Base-by-base conservation (phyloP, 2,329 filamentous ascomycete species). In the Calonectria crousiana region DNA sequence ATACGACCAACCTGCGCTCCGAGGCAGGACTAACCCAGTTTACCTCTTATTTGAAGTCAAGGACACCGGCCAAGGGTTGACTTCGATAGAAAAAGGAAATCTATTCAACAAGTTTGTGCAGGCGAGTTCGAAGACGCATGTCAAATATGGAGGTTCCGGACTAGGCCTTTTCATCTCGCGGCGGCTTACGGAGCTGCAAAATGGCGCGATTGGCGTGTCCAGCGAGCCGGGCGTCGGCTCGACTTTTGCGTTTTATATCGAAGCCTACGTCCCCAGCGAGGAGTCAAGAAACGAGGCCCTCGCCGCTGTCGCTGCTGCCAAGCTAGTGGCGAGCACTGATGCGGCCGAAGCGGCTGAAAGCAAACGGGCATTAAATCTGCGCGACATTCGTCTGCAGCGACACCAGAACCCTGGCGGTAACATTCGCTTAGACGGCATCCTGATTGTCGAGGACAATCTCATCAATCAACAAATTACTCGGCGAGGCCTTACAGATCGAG, bases 101-200 rank as follows among this genome's bases (percentile, higher is more conserved):
- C 88, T 97, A 0, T 97, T 96, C 83, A 91, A 95, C 78, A 90
- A 94, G 28, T 97, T 97, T 82, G 92, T 93, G 9, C 95, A 96
- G 84, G 93, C 94, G 0, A 95, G 91, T 28, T 93, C 93, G 2
- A 91, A 91, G 65, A 95, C 94, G 0, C 94, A 95, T 77, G 92
- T 95, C 20, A 92, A 95, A 78, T 95, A 96, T 77, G 95, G 94
- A 28, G 95, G 95, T 0, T 94, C 92, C 0, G 95, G 95, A 0
- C 88, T 97, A 1, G 95, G 95, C 0, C 87, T 96, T 0, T 96
- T 95, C 83, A 96, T 96, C 76, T 94, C 92, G 47, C 90, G 94
- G 30, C 91, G 94, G 69, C 88, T 97, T n/a, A 95, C 94, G 0
- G 94, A 96, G 81, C 86, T 96, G 14, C 94, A 96, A 82, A 94